These are phyloP conservation scores for Fusarium xyrophilum DNA, from an alignment of 2,329 filamentous ascomycete genomes.

Conservation along the genomic window DNA sequence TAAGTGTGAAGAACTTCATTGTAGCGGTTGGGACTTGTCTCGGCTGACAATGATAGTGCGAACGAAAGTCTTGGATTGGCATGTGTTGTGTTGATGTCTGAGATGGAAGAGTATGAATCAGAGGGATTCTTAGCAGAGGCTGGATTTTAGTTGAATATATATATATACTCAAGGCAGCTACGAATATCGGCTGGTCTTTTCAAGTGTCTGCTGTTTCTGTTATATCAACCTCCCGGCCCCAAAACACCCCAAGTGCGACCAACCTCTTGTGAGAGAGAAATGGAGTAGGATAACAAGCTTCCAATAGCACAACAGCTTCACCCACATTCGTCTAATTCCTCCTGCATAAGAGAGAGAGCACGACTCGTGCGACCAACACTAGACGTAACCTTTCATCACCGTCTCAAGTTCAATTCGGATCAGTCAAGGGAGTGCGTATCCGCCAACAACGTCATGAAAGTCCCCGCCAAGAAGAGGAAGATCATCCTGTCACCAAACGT, in stretches of 20 bases:
- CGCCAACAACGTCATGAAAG: conserved; percentile 32
- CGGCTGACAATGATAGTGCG: background rate
- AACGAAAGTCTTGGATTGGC: background rate
- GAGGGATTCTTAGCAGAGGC: conserved; percentile 17
- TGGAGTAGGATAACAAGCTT: conserved; percentile 8
- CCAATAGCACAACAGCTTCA: conserved; percentile 21
- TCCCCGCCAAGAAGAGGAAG: background rate
- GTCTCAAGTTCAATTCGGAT: background rate
- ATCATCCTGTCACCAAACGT: background rate
- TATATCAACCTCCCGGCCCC: conserved; percentile 30
- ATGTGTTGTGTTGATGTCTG: background rate
- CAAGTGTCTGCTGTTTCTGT: background rate
- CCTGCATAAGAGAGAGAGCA: background rate
- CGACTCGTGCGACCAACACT: conserved; percentile 3
- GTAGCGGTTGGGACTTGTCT: background rate
- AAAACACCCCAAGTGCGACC: conserved; percentile 14
- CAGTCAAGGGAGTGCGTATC: background rate
- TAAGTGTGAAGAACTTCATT: conserved; percentile 44
- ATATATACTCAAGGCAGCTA: background rate
- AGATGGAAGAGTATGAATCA: conserved; percentile 17
- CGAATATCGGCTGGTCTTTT: background rate
- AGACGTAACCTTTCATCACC: conserved; percentile 10
- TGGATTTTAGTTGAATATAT: conserved; percentile 4
- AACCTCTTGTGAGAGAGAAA: conserved; percentile 30
- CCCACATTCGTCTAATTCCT: background rate